These are phyloP conservation scores for Elsinoe necatrix DNA, from an alignment of 2,329 filamentous ascomycete genomes.

Conservation along the genomic window DNA sequence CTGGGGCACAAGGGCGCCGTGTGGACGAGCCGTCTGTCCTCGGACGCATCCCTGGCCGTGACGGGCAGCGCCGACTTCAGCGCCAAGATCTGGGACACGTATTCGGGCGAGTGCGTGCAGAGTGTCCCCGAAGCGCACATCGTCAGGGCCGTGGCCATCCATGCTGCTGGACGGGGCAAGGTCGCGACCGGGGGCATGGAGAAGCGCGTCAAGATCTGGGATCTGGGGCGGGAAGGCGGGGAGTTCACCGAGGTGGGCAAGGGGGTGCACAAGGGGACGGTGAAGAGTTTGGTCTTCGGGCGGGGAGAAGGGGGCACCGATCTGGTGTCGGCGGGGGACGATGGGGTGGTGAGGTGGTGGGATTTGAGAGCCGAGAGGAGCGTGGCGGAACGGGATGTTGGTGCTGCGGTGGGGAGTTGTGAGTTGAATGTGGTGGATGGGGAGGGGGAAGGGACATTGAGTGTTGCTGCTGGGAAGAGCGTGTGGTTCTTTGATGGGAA, in stretches of 20 bases:
- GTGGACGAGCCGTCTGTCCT: constrained; percentile 87
- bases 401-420: constrained; percentile 82
- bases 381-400: constrained; percentile 67
- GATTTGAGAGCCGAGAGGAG: constrained; percentile 68
- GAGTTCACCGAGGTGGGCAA: constrained; percentile 63
- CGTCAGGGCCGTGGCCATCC: constrained; percentile 62
- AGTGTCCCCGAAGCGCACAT: constrained; percentile 91
- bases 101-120: constrained; percentile 80
- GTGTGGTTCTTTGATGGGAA: constrained; percentile 84
- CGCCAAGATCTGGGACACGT: constrained; percentile 95
- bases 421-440: constrained; percentile 56
- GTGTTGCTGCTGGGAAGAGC: constrained; percentile 87
- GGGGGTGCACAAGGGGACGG: constrained; percentile 73
- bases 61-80: constrained; percentile 89
- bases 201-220: constrained; percentile 92
- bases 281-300: constrained; percentile 90
- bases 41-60: constrained; percentile 78
- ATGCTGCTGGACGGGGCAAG: constrained; percentile 55
- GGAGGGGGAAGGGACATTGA: constrained; percentile 53
- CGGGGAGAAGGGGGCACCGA: constrained; percentile 70
- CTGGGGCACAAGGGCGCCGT: constrained; percentile 97
- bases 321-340: constrained; percentile 80
- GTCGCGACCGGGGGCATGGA: constrained; percentile 91
- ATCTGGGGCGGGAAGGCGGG: constrained; percentile 51
- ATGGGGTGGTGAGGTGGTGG: constrained; percentile 91